Evolutionary conservation across 352 stramenopile genomes (phyloP), one percentile per base, ranked within the genome.

Genomic region (Pythium pyrilobum): DNA sequence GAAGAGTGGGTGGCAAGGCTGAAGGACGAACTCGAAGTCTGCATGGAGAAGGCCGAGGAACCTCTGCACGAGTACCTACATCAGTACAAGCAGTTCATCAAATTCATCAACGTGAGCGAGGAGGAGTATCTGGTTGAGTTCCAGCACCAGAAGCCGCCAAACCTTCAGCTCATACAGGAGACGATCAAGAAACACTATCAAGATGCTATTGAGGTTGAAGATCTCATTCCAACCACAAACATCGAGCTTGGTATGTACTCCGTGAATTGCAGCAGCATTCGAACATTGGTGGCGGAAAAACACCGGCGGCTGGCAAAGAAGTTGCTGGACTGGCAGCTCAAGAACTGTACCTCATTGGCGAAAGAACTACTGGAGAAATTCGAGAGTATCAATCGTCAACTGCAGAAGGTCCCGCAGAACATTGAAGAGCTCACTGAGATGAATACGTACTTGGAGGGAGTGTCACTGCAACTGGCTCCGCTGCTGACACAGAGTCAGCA

Each of bases 391-490:
- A 89, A 93, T 34, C 69, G 81, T 5, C 82, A 92, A 53, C 70
- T 96, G 20, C 85, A 87, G 52, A 92, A 88, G 58, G 77, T 89
- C 8, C 87, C 89, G 12, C 77, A 90, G 41, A 95, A 97, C 60
- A 97, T 97, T 44, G 91, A 97, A 56, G 81, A 96, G 56, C 65
- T 97, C 23, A 92, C 81, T 0, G 87, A 96, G 33, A 84, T 97
- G 76, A 86, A 74, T 38, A 59, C 78, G 8, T 97, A 94, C 47
- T 70, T 96, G 27, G 85, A 92, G 45, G 74, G 71, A 25, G 81
- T 95, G 1, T 64, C 72, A 0, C 42, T 64, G 4, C 81, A 92
- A 41, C 62, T 93, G 13, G 67, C 75, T 3, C 81, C 83, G 0
- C 34, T 93, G 48, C 55, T 92, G 25, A 79, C 66, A 5, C 80